These are phyloP conservation scores for Leishmania guyanensis DNA, from an alignment of 208 protist genomes.

Conservation along the genomic window DNA sequence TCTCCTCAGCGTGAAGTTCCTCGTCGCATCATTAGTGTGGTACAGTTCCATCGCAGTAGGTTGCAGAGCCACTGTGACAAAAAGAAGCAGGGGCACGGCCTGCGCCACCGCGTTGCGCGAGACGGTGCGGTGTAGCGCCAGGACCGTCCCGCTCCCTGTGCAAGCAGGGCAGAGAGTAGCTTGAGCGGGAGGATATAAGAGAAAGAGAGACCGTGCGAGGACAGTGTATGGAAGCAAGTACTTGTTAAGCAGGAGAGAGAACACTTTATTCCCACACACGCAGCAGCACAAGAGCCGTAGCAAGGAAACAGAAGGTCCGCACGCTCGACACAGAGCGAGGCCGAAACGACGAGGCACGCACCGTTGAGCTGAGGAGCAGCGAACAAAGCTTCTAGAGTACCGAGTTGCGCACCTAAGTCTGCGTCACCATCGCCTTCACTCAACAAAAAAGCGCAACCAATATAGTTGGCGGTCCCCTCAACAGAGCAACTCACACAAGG, in stretches of 20 bases:
- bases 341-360: not conserved
- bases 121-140: constrained; percentile 52
- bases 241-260: not conserved
- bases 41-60: constrained; percentile 44
- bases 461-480: not conserved
- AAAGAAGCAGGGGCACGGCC: constrained; percentile 41
- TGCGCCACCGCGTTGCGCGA: constrained; percentile 51
- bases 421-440: not conserved
- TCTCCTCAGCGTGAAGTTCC: constrained; percentile 33
- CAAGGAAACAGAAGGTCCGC: constrained; percentile 1
- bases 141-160: constrained; percentile 27
- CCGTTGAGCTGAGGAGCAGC: not conserved
- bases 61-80: constrained; percentile 53
- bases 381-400: not conserved
- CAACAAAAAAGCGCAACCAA: not conserved
- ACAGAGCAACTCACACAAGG: not conserved
- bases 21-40: constrained; percentile 27
- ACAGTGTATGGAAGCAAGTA: no score
- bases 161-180: not conserved
- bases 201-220: not conserved
- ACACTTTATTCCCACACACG: not conserved
- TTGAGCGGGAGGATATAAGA: not conserved
- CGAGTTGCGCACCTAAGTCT: not conserved
- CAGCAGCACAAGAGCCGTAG: not conserved
- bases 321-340: not conserved